Conservation (phyloP, 2,329 filamentous ascomycete species). For the Hortaea werneckii region DNA sequence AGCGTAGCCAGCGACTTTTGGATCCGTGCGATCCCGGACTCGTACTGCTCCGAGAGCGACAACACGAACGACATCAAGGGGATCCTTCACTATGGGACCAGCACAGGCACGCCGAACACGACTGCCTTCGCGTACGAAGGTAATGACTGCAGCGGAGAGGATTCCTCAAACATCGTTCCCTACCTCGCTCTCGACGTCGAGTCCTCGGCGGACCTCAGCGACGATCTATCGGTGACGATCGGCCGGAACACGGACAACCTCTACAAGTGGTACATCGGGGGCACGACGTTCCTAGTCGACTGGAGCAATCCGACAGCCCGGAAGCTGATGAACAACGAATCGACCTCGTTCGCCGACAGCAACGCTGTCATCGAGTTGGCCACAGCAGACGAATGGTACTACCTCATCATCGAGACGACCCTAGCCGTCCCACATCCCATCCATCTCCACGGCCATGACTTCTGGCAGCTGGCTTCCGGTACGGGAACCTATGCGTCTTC, state of each 20-base stretch:
- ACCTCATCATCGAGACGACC: conserved; percentile 32
- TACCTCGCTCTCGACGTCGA: conserved; percentile 18
- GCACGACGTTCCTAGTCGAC: conserved; percentile 28
- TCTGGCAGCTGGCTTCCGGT: conserved; percentile 32
- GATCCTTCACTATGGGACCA: conserved; percentile 27
- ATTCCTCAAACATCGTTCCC: conserved; percentile 25
- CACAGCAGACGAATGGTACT: conserved; percentile 22
- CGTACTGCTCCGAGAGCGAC: conserved; percentile 28
- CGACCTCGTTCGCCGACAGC: conserved; percentile 22
- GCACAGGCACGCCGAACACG: conserved; percentile 23
- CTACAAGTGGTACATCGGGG: conserved; percentile 32
- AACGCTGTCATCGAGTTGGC: conserved; percentile 26
- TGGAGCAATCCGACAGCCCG: conserved; percentile 31
- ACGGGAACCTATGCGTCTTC: conserved; percentile 25
- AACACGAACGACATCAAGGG: conserved; percentile 22
- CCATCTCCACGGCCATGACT: conserved; percentile 38
- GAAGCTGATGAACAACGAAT: conserved; percentile 24
- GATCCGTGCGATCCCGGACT: conserved; percentile 35
- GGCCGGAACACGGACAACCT: conserved; percentile 22
- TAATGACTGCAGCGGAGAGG: conserved; percentile 29
- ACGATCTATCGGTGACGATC: conserved; percentile 21
- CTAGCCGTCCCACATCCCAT: conserved; percentile 28
- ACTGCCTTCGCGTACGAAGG: conserved; percentile 24
- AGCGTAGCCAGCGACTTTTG: conserved; percentile 33
- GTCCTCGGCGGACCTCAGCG: conserved; percentile 1